Evolutionary conservation across 2,329 filamentous ascomycete species (phyloP), one percentile per base, ranked within the genome.

Genomic region (Fonsecaea nubica): DNA sequence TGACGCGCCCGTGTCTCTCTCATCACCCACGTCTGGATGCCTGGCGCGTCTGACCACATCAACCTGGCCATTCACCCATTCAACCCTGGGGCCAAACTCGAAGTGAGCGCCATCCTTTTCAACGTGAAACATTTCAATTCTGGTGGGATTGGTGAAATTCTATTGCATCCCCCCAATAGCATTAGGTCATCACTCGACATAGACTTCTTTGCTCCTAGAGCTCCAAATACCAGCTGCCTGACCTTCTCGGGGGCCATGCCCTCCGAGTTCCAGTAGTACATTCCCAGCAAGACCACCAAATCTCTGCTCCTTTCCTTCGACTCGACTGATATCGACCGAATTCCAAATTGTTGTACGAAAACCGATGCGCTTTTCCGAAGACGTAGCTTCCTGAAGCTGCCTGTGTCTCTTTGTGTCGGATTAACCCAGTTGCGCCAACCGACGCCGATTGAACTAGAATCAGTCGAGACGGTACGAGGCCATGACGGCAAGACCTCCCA

Each of bases 171-270:
- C 45, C 45, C 45, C 45, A 18, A 25, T 61, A 15, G 48, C 58
- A 53, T 61, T 61, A 54, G 45, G 33, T 50, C 36, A 50, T 61
- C 58, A 61, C 52, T 54, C n/a, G 32, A 42, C 48, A 45, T 61
- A 30, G 58, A 61, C 52, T 8, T 56, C 52, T 48, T 48, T 62
- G 35, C 50, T 55, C 53, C 36, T 56, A 62, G 50, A 61, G 57
- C 40, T 57, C 53, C 61, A 63, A 64, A 60, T 64, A 50, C 18
- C 45, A 50, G 45, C 45, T 61, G 42, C 42, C 25, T 59, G 42
- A 35, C 32, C 25, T 33, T 53, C 45, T 4, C 42, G 5, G 38
- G n/a, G 42, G 21, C 32, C 33, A 62, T 35, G 52, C 15, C 42
- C 40, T 48, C 48, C 33, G 25, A 12, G 21, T 21, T 35, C 25